Conservation (phyloP, 768 basidiomycete genomes). For the Hygrocybe coccinea region DNA sequence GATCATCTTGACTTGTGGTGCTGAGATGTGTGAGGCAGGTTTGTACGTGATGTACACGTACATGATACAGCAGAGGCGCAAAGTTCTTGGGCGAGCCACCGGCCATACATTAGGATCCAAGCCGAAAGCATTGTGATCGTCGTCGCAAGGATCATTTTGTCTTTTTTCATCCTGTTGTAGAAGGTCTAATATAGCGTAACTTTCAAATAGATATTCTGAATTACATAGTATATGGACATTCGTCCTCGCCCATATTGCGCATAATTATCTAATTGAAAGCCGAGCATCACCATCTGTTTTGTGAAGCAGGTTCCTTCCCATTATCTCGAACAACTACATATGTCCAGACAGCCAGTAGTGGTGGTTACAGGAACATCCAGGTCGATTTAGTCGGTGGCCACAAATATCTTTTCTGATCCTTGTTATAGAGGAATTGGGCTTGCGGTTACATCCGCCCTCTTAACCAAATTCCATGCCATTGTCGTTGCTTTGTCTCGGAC, state of each 20-base stretch:
- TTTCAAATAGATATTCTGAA: background rate
- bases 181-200: background rate
- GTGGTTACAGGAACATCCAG: conserved; percentile 84
- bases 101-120: conserved; percentile 15
- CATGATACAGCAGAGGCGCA: conserved; percentile 51
- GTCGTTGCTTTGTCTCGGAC: conserved; percentile 79
- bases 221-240: no score
- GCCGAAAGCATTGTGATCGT: conserved; percentile 4
- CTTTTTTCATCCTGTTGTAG: background rate
- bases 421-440: conserved; percentile 64
- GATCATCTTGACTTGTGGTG: background rate
- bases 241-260: no score
- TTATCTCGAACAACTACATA: no score
- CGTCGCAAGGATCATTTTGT: background rate
- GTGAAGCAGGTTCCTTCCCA: no score
- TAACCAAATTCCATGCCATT: conserved; percentile 55
- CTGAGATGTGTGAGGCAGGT: conserved; percentile 27
- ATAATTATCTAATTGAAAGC: no score
- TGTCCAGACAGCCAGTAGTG: conserved; percentile 46
- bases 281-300: no score
- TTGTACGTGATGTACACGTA: conserved; percentile 50
- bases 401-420: conserved; percentile 2
- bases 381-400: conserved; percentile 23
- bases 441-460: conserved; percentile 63
- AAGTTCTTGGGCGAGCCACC: conserved; percentile 32